Evolutionary conservation across 345 rosid species (phyloP), one percentile per base, ranked within the genome.

Genomic region (Toxicodendron radicans): DNA sequence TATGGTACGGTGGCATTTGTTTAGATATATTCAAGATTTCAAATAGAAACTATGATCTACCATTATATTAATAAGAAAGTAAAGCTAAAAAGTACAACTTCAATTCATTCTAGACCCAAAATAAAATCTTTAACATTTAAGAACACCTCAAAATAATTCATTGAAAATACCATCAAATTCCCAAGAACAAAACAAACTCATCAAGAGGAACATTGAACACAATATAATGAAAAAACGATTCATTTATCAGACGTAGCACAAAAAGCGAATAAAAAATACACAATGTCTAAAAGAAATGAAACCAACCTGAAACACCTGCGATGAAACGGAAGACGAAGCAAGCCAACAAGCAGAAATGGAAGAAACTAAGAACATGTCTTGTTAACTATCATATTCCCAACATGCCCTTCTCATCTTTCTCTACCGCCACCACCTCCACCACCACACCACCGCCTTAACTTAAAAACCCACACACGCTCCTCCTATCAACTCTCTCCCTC

Each of bases 401-500:
- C 60, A 24, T 18, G 24, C 10, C 21, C 33, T 7, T 45, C 27
- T 63, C 61, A 52, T 23, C 52, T 10, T 32, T 35, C 41, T 33
- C 46, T 76, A 59, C 45, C 27, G 21, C 46, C 81, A 10, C 63
- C 56, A 21, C 58, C 57, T 2, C 62, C 68, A 4, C 10, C 27
- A 18, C 57, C 77, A 57, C 72, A 52, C 61, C 49, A 5, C 38
- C 80, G 23, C 66, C 78, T 11, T 32, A 71, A 45, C n/a, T n/a
- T n/a, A n/a, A n/a, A n/a, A n/a, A n/a, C 70, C 24, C n/a, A 61
- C 76, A 56, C 76, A 11, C 12, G 32, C 54, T 53, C 57, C 70
- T 27, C 66, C 21, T 53, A 54, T 45, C 74, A 57, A 10, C 77
- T 58, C 58, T 35, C 69, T 62, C 70, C 18, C 75, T 61, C 78